Evolutionary conservation across 1,139 yeast species (phyloP).

Genomic region (Hansenula anomala): DNA sequence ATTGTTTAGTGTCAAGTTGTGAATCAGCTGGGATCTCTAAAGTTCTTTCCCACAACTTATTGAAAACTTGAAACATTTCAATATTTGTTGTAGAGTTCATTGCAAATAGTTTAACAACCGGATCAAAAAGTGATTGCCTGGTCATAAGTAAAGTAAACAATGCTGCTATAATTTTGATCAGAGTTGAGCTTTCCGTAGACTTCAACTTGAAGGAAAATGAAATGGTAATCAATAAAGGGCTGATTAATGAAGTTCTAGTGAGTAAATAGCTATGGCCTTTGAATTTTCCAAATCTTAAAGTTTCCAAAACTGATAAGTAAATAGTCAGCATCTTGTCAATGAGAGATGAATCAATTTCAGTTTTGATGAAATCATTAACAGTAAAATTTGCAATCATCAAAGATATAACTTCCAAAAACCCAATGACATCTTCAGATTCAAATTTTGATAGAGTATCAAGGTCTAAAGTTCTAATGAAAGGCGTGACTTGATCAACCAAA

Average conservation of each 20-base stretch:
- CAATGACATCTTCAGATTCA: not conserved
- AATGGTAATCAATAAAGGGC: constrained; percentile 18
- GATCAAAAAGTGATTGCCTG: constrained; percentile 7
- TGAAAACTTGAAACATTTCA: constrained; percentile 19
- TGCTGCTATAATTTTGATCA: constrained; percentile 12
- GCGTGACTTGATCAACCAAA: not conserved
- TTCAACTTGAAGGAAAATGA: constrained; percentile 18
- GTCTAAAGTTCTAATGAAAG: not conserved
- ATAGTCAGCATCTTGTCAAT: constrained; percentile 9
- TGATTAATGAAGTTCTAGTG: constrained; percentile 13
- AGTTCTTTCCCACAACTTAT: constrained; percentile 20
- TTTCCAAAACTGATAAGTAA: constrained; percentile 10
- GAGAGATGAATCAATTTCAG: constrained; percentile 7
- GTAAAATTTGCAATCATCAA: constrained; percentile 12
- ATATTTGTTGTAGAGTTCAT: constrained; percentile 12
- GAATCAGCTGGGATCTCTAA: constrained; percentile 6
- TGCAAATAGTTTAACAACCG: constrained; percentile 11
- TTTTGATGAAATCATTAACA: constrained; percentile 12
- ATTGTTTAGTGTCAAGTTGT: constrained; percentile 3
- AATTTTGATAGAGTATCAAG: no score
- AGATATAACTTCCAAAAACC: constrained; percentile 9
- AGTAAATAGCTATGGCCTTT: constrained; percentile 3
- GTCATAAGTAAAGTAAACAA: constrained; percentile 12
- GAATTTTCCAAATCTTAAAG: not conserved
- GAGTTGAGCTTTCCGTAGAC: constrained; percentile 5